Base-by-base conservation (phyloP, 805 yeast genomes). In the Lipomyces starkeyi region DNA sequence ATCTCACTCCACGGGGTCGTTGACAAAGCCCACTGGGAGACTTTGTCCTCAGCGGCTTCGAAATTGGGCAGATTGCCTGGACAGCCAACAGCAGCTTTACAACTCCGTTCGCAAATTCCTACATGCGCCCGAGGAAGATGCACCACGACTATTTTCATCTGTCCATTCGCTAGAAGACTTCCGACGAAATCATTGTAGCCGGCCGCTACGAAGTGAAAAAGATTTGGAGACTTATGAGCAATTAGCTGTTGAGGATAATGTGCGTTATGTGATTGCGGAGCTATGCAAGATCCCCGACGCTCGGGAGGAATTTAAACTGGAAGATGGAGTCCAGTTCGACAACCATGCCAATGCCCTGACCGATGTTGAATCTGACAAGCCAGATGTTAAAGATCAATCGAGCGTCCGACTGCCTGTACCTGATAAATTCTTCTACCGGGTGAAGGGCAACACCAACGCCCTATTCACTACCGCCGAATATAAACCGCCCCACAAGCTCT, bases 91-190 rank as follows among this genome's bases (percentile, higher is more conserved):
- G 47, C 47, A 40, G 47, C 47, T 40, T 40, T 40, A 40, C 47
- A 40, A 40, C 47, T 17, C 49, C 49, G 49, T 43, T 43, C 49
- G 49, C 49, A 43, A 43, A 2, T 43, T 40, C 49, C 49, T 43
- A 43, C 49, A 43, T 43, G 8, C 47, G 17, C 17, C 49, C 22
- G n/a, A 1, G 49, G 49, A 43, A 43, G 49, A 17, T 17, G 49
- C 49, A 43, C 49, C 49, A 7, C 49, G 49, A 9, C 49, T 43
- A 2, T 43, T 43, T 43, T 43, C 22, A 43, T 9, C 49, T 43
- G 49, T 17, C 49, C 8, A 11, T 43, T 13, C 2, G 49, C 49
- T 43, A 9, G 20, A 43, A 43, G 49, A 17, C 0, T 2, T 43
- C 22, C 9, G 49, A 14, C 49, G 22, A 43, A 2, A 17, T 2